Base-by-base conservation (phyloP, 495 filamentous ascomycete species). In the Pseudoneurospora amorphoporcata region DNA sequence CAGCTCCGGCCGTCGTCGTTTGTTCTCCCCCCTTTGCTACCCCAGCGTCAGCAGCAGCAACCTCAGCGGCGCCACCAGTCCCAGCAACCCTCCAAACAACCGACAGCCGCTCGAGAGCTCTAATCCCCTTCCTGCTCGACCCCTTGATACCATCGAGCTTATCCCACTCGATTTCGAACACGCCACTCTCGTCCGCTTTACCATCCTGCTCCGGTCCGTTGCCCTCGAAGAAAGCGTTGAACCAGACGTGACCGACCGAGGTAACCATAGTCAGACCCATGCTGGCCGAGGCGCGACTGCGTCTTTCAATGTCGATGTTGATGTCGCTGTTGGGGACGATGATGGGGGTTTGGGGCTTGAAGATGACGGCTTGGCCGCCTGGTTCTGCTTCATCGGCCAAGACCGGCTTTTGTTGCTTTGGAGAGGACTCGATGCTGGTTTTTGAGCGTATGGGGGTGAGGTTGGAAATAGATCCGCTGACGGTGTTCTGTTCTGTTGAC, bases 151-250 rank as follows among this genome's bases (percentile, higher is more conserved):
- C 90, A 61, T 87, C 86, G 82, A 90, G 83, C 78, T 84, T 83
- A 65, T 88, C 87, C 87, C 87, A 89, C 1, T 88, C 85, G 65
- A 88, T 88, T 61, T 87, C 84, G 68, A 89, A 88, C 10, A 88
- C 84, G 7, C 87, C 87, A 68, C 78, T 84, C 7, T 83, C 79
- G 70, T 87, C 83, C 0, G 85, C 79, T n/a, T 74, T 77, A 29
- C 85, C 84, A 43, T 78, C 80, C 14, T 19, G 87, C 75, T 94
- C 88, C 17, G 92, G 85, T 0, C 89, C 89, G 73, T 90, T 87
- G 14, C 94, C 94, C 82, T 98, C 95, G 74, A 98, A 98, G 82
- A 90, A 98, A 3, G 90, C 82, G 77, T 99, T 99, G 83, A 97
- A 97, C 95, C 95, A 99, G 39, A 97, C 92, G 72, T 98, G 94